Percentiles rank a stretch among this genome's conserved stretches.
Conservation (phyloP, 1,284 basidiomycete genomes). For the Melampsora americana region DNA sequence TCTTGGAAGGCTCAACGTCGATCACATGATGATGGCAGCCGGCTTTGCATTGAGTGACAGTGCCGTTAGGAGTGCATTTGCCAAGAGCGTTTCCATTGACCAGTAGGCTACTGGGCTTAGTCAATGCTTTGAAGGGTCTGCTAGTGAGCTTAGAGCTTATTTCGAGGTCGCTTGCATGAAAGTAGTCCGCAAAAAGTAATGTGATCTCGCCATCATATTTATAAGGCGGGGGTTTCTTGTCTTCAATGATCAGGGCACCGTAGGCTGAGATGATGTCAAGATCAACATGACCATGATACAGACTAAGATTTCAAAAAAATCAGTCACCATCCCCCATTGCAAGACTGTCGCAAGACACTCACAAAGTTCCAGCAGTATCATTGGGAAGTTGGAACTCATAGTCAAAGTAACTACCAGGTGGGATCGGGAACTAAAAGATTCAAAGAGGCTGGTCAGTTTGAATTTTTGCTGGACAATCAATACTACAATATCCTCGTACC, state of each 20-base stretch:
- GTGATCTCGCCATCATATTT: conserved; percentile 31
- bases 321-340: background rate
- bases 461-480: background rate
- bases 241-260: conserved; percentile 36
- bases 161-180: conserved; percentile 20
- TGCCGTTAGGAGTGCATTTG: conserved; percentile 18
- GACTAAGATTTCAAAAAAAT: background rate
- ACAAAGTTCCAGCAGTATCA: conserved; percentile 38
- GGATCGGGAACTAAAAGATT: conserved; percentile 20
- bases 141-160: conserved; percentile 14
- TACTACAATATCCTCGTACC: background rate
- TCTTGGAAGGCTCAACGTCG: conserved; percentile 32
- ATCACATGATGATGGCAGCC: conserved; percentile 25
- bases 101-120: conserved; percentile 29
- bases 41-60: conserved; percentile 5
- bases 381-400: conserved; percentile 31
- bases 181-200: conserved; percentile 40
- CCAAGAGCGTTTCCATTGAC: conserved; percentile 40
- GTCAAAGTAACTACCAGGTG: conserved; percentile 31
- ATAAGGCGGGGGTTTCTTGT: conserved; percentile 11
- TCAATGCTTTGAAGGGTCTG: conserved; percentile 30
- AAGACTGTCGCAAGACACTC: conserved; percentile 14
- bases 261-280: conserved; percentile 30
- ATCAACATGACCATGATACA: conserved; percentile 36
- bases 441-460: background rate